phyloP scores from a whole-genome alignment of 139 green algal genomes.

The Volvox reticuliferus region DNA sequence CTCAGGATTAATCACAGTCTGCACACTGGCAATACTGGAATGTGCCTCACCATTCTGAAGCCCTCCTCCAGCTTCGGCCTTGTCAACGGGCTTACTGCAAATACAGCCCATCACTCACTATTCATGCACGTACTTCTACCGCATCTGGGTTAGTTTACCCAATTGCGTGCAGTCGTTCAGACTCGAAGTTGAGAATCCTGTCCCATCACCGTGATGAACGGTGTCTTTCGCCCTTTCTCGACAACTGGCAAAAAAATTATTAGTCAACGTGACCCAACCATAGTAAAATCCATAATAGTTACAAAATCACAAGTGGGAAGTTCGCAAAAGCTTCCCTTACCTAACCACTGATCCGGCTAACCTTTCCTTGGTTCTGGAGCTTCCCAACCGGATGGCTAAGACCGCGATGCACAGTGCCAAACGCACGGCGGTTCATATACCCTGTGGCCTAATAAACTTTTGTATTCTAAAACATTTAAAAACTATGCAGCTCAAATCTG shows the following conservation, averaged over 20 bases:
- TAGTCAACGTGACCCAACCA: neutral
- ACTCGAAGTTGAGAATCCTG: neutral
- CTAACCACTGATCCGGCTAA: too few species aligned
- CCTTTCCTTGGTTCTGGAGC: too few species aligned
- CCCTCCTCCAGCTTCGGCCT: neutral
- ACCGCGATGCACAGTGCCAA: too few species aligned
- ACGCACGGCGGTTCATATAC: too few species aligned
- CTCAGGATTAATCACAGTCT: too few species aligned
- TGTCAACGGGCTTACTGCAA: neutral
- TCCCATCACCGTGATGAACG: too few species aligned
- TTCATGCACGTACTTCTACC: neutral
- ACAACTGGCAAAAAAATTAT: neutral
- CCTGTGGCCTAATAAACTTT: too few species aligned
- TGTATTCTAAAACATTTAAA: neutral
- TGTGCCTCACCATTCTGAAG: neutral
- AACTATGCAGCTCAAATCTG: neutral
- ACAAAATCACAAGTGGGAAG: neutral
- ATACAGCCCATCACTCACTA: slow-evolving; percentile 9
- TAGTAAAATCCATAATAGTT: neutral
- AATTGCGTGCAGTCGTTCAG: neutral
- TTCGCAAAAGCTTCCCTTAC: too few species aligned
- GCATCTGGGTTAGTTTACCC: neutral
- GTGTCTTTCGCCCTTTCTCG: neutral
- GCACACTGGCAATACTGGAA: too few species aligned
- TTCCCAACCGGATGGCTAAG: too few species aligned